Percentiles rank a stretch among this genome's conserved stretches.
Conservation (phyloP, 768 basidiomycete species). For the Serendipita sp. region DNA sequence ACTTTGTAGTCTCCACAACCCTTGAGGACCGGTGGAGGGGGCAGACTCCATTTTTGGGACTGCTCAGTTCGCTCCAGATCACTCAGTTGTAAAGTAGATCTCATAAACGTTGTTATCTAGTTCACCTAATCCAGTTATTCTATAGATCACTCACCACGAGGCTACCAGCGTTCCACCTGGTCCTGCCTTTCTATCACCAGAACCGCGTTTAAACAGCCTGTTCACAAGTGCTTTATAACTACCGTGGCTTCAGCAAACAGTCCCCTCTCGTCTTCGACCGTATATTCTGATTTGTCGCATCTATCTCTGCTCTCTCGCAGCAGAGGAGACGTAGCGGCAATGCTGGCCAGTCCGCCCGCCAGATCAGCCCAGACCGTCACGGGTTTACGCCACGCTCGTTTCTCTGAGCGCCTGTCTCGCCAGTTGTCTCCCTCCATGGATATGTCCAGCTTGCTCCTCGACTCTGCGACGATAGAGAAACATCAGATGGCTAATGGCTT, state of each 20-base stretch:
- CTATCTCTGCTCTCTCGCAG: background rate
- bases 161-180: background rate
- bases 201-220: conserved; percentile 4
- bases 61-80: background rate
- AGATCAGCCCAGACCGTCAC: background rate
- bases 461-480: background rate
- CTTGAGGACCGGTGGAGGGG: too few relatives aligned
- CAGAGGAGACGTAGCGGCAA: background rate
- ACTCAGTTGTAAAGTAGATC: background rate
- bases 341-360: conserved; percentile 3
- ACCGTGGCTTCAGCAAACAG: background rate
- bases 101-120: background rate
- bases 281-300: background rate
- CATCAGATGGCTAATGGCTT: conserved; percentile 1
- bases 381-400: background rate
- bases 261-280: background rate
- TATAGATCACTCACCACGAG: background rate
- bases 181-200: background rate
- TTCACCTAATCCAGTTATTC: background rate
- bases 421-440: background rate
- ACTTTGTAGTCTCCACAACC: too few relatives aligned
- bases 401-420: background rate
- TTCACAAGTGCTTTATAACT: background rate
- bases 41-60: too few relatives aligned
- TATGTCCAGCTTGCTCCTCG: background rate